Conservation (phyloP, 345 rosid genomes). For the Brassica carinata region DNA sequence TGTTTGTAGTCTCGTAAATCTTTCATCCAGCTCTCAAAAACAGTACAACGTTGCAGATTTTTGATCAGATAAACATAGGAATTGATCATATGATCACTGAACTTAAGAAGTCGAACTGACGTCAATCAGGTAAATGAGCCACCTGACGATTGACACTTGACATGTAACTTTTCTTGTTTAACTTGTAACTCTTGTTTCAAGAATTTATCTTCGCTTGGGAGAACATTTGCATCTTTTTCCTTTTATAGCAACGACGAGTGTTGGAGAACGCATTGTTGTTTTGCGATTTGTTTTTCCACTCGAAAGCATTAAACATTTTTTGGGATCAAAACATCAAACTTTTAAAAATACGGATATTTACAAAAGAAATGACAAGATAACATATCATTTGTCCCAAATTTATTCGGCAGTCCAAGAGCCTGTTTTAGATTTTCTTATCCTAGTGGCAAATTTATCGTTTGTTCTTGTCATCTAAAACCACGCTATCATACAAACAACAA, state of each 20-base stretch:
- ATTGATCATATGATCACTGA: background rate
- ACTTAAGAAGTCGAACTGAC: background rate
- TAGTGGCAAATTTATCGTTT: slow-evolving; percentile 13
- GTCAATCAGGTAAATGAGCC: background rate
- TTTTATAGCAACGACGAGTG: background rate
- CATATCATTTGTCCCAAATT: slow-evolving; percentile 15
- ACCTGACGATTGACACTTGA: background rate
- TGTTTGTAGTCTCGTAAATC: background rate
- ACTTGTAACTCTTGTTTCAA: slow-evolving; percentile 9
- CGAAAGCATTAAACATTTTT: background rate
- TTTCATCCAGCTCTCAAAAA: background rate
- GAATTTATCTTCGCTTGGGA: slow-evolving; percentile 14
- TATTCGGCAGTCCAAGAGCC: background rate
- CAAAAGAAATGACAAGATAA: slow-evolving; percentile 20
- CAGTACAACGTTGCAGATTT: background rate
- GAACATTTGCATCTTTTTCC: background rate
- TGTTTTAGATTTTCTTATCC: slow-evolving; percentile 2
- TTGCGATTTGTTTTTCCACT: background rate
- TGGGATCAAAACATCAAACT: background rate
- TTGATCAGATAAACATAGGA: background rate
- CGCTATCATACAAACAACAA: background rate
- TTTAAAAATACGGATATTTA: slow-evolving; percentile 6
- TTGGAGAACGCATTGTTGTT: slow-evolving; percentile 31
- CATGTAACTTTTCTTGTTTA: background rate
- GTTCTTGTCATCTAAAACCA: slow-evolving; percentile 1